Base-by-base conservation (phyloP, 176 grass and related monocot species). In the Hyparrhenia diplandra region DNA sequence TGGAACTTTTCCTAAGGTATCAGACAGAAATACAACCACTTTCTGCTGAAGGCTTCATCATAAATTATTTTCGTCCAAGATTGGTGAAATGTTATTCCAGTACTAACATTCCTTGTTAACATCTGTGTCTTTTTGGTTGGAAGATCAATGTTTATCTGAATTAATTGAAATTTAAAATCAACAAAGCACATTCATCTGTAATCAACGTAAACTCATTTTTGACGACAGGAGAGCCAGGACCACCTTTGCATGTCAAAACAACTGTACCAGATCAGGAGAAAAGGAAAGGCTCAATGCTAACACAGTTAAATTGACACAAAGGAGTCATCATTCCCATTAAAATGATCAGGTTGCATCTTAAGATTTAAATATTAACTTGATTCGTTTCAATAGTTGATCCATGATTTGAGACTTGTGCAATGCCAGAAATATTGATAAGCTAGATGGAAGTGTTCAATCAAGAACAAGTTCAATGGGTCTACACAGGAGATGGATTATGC, bases 241-340 rank as follows among this genome's bases (percentile, higher is more conserved):
- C 49, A 63, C 12, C 36, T 40, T 35, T 37, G 16, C 34, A 74
- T 55, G 27, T 42, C 60, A 57, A 73, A 39, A 6, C 13, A 86
- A 34, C 36, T 55, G 24, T 49, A 71, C 57, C 23, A 24, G 30
- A 46, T 43, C 13, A 11, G 51, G 7, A 67, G 17, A 11, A 43
- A 77, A 40, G n/a, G 42, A 74, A 65, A 69, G n/a, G 2, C 18
- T 23, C n/a, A 70, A 87, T 39, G 52, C 30, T 70, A 58, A 80
- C 43, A 17, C 17, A 76, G 35, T 30, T 75, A 67, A 11, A 58
- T 6, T 68, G 36, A 37, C 36, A 81, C 6, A 21, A 35, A 86
- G 36, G 35, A 49, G 8, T 5, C 6, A 75, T 25, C 30, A 63
- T 30, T 18, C 55, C 35, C 30, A 62, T 4, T 62, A 75, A n/a